These are phyloP conservation scores for Sphaerostilbella broomeana DNA, from an alignment of 2,329 filamentous ascomycete genomes.

Conservation along the genomic window DNA sequence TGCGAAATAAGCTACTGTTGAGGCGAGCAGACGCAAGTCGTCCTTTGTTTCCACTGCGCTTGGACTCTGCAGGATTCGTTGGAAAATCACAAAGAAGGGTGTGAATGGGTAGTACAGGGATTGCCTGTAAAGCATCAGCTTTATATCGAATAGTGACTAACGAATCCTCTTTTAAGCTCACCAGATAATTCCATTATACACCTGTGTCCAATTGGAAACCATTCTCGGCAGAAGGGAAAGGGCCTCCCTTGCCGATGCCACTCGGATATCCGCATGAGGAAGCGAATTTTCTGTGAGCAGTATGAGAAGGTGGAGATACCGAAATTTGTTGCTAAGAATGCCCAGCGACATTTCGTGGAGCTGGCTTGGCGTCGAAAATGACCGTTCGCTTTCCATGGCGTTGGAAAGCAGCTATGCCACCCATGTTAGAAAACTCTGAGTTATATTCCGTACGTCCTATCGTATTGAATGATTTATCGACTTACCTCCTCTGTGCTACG, in stretches of 20 bases:
- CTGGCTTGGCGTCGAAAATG: neutral
- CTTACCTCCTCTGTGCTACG: neutral
- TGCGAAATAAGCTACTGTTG: constrained; percentile 5
- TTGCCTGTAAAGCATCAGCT: constrained; percentile 3
- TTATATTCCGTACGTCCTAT: too few species aligned
- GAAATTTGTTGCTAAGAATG: neutral
- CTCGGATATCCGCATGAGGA: neutral
- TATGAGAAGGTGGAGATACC: constrained; percentile 4
- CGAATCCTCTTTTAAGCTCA: neutral
- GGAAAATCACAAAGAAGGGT: constrained; percentile 7
- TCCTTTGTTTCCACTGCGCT: neutral
- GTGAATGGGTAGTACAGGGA: constrained; percentile 9
- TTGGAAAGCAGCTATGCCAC: neutral
- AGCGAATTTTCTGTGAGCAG: neutral
- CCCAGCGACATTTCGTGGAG: neutral
- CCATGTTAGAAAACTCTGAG: too few species aligned
- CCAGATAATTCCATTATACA: constrained; percentile 12
- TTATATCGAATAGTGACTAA: neutral
- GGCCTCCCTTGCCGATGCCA: constrained; percentile 4
- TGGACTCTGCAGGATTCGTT: neutral
- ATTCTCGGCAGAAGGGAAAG: constrained; percentile 3
- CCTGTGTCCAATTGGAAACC: constrained; percentile 6
- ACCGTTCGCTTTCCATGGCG: neutral
- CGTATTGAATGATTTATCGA: too few species aligned
- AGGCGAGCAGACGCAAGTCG: constrained; percentile 2